Conservation (phyloP, 2,329 filamentous ascomycete genomes). For the Macrophomina tecta region DNA sequence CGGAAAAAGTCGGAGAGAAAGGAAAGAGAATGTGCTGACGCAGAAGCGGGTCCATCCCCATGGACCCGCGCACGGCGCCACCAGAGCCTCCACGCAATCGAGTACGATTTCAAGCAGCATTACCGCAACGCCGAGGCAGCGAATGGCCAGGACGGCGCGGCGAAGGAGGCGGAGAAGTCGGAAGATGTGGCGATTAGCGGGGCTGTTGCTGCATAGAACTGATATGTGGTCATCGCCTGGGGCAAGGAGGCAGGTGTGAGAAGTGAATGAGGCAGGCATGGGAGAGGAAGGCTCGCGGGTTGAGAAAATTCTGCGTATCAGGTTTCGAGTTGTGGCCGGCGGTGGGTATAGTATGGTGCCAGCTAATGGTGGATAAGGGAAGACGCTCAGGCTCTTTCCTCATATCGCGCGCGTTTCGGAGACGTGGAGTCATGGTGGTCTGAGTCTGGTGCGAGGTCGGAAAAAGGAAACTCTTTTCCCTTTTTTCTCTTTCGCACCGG, state of each 20-base stretch:
- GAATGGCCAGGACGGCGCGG: background rate
- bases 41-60: background rate
- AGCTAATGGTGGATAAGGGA: background rate
- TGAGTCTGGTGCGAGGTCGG: slow-evolving; percentile 15
- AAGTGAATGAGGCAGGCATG: background rate
- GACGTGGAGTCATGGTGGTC: slow-evolving; percentile 12
- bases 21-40: background rate
- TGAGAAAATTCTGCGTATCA: slow-evolving; percentile 11
- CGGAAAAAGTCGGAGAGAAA: background rate
- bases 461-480: background rate
- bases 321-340: background rate
- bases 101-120: slow-evolving; percentile 45
- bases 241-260: background rate
- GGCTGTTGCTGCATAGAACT: background rate
- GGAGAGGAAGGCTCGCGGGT: background rate
- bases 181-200: background rate
- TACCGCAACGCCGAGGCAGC: slow-evolving; percentile 29
- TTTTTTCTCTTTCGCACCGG: background rate
- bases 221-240: background rate
- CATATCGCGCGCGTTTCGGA: background rate
- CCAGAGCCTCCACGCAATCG: slow-evolving; percentile 37
- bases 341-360: no score
- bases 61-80: background rate
- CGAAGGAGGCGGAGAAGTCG: background rate
- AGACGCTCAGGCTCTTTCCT: background rate